Conservation (phyloP, 768 basidiomycete genomes). For the Leccinum longicurvipes region DNA sequence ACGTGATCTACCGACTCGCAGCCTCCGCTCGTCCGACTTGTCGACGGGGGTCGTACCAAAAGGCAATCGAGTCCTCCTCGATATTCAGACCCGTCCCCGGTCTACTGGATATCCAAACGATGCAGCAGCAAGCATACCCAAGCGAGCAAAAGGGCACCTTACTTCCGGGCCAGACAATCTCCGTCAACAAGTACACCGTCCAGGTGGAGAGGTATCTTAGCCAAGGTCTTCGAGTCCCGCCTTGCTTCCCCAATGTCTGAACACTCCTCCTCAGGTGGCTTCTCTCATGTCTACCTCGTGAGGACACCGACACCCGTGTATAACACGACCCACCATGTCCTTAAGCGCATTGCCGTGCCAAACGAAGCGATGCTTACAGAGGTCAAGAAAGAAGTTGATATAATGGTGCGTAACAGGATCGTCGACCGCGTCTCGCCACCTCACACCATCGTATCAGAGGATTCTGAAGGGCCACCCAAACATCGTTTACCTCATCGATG, state of each 20-base stretch:
- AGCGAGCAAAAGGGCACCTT: conserved; percentile 61
- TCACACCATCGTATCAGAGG: conserved; percentile 53
- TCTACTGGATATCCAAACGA: conserved; percentile 6
- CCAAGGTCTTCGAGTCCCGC: conserved; percentile 59
- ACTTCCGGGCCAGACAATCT: conserved; percentile 79
- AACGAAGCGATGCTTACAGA: conserved; percentile 88
- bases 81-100: not conserved
- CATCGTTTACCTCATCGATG: conserved; percentile 94
- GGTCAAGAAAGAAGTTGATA: conserved; percentile 96
- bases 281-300: conserved; percentile 97
- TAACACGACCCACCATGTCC: conserved; percentile 91
- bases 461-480: conserved; percentile 90
- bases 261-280: conserved; percentile 66
- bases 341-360: conserved; percentile 93
- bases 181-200: conserved; percentile 86
- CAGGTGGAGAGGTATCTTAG: conserved; percentile 93
- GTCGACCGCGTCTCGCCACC: conserved; percentile 15
- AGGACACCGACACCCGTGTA: conserved; percentile 81
- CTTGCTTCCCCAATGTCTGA: conserved; percentile 9
- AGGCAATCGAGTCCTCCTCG: not conserved
- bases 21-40: not conserved
- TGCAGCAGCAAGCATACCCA: conserved; percentile 44
- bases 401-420: conserved; percentile 70
- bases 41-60: not conserved
- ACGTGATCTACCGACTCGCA: conserved; percentile 12